Conservation (phyloP, 2,329 filamentous ascomycete genomes). For the Trichoderma asperellum region DNA sequence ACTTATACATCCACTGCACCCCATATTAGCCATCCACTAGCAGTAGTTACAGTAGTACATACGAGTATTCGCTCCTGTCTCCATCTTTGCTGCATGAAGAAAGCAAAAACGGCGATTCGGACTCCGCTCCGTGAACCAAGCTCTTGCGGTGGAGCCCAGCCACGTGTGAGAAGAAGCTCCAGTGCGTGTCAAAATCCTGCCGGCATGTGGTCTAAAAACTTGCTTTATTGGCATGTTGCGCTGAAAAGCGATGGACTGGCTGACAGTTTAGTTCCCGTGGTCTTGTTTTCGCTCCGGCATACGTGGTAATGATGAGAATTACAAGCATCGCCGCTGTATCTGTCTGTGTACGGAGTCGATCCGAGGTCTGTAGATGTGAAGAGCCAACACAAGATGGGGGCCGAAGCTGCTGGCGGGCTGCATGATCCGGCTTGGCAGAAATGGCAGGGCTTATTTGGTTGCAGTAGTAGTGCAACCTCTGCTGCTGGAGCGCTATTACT, state of each 20-base stretch:
- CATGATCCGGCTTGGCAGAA: background rate
- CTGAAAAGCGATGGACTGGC: background rate
- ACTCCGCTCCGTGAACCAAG: background rate
- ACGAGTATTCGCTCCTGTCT: background rate
- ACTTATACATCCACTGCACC: background rate
- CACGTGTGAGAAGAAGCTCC: background rate
- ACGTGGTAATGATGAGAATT: background rate
- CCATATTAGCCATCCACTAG: no score
- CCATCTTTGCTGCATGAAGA: background rate
- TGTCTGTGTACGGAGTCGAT: background rate
- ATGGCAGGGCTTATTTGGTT: slow-evolving; percentile 9
- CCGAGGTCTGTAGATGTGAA: background rate
- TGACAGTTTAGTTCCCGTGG: no score
- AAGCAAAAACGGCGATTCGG: background rate
- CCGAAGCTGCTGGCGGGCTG: slow-evolving; percentile 6
- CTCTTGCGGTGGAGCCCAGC: background rate
- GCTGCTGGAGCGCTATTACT: background rate
- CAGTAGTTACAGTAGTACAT: no score
- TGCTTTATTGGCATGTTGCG: no score
- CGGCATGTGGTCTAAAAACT: no score
- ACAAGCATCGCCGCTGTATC: background rate
- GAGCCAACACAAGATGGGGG: slow-evolving; percentile 10
- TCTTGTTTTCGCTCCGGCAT: background rate
- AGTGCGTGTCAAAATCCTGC: background rate
- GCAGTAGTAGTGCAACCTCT: background rate